Base-by-base conservation (phyloP, 2,329 filamentous ascomycete genomes). In the Teratosphaeria epicoccoides region DNA sequence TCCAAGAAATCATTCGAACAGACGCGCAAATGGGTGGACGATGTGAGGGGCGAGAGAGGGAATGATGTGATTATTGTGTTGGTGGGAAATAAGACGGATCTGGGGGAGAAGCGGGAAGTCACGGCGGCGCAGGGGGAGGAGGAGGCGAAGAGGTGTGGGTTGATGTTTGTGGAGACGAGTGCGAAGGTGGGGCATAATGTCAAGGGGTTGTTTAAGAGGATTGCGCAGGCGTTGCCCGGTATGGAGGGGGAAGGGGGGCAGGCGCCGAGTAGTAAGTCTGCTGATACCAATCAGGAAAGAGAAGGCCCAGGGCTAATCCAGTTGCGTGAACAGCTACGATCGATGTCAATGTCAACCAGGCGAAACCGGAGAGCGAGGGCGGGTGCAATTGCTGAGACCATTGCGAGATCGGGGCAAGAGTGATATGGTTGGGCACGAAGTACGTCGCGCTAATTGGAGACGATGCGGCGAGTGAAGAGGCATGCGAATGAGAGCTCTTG, bases 101-200 rank as follows among this genome's bases (percentile, higher is more conserved):
- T 98, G 70, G 95, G 93, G 71, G 93, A 98, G 71, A 97, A 96
- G 80, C 82, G 93, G 51, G 91, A 98, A 73, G 93, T 98, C 55
- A 98, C 91, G 43, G 94, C 89, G 29, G 84, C 87, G 66, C 90
- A 97, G 71, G 93, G 93, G 54, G 93, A 98, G 71, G 93, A 97
- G 63, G 93, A 98, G 74, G 91, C 91, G 43, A 95, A 95, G 80
- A 91, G 91, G 77, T 91, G 95, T 71, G 93, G 93, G 60, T 76
- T 96, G 61, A 96, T 98, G 87, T 98, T 98, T 67, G 93, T 98
- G 63, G 93, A 98, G 78, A 98, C 93, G 50, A 96, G 89, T 70
- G 93, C 93, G 50, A 98, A 98, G 78, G 79, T 95, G 11, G 90
- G 94, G 40, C 89, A 97, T 72, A 98, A 98, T 68, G 94, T 98